Evolutionary conservation across 495 filamentous ascomycete species (phyloP).

Genomic region (Neurospora tetraspora): DNA sequence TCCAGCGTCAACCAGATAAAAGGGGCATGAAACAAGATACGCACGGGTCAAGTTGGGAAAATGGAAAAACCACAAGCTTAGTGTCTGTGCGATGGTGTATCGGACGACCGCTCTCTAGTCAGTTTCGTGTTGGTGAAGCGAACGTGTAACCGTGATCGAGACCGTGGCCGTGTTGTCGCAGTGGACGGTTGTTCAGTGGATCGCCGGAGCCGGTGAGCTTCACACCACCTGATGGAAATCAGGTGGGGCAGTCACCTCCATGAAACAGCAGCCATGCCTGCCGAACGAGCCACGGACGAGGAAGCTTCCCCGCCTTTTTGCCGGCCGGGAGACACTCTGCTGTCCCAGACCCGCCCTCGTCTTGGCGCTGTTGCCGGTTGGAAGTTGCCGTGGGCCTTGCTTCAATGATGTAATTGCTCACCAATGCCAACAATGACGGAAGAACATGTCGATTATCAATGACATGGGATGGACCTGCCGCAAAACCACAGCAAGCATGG

Average conservation of each 20-base stretch:
- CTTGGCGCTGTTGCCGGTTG: background rate
- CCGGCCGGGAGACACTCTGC: background rate
- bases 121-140: background rate
- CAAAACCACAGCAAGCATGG: background rate
- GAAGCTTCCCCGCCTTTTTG: background rate
- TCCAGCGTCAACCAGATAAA: background rate
- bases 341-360: background rate
- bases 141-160: background rate
- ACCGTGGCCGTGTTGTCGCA: background rate
- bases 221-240: background rate
- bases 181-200: background rate
- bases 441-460: background rate
- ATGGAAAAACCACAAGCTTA: background rate
- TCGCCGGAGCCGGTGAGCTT: background rate
- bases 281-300: background rate
- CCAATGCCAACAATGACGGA: background rate
- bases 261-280: background rate
- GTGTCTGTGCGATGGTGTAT: background rate
- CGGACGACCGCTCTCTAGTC: background rate
- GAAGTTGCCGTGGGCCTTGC: background rate
- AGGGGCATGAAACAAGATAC: background rate
- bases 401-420: background rate
- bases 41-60: background rate
- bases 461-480: background rate
- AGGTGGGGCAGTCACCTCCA: background rate